Conservation (phyloP, 176 grass and related monocot species). For the Paspalum notatum region DNA sequence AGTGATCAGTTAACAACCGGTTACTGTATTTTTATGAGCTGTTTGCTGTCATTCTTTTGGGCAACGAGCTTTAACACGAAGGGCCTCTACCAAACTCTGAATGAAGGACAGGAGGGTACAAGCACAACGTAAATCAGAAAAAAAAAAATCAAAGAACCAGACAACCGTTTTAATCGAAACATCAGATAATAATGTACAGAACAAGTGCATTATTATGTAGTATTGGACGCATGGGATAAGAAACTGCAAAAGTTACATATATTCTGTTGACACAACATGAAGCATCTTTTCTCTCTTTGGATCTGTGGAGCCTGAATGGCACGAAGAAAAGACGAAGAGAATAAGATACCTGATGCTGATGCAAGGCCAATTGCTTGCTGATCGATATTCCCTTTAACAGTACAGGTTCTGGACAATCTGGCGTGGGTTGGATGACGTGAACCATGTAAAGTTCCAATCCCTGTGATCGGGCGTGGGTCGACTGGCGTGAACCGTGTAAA, state of each 20-base stretch:
- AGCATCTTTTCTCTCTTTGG: constrained; percentile 21
- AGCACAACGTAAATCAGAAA: no score
- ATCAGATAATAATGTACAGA: no score
- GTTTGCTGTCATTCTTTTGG: no score
- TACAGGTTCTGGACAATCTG: constrained; percentile 1
- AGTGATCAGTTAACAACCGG: no score
- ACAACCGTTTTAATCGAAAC: no score
- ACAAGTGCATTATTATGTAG: background rate
- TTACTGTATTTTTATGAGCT: no score
- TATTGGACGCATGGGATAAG: background rate
- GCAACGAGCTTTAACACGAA: no score
- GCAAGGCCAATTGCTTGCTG: constrained; percentile 15
- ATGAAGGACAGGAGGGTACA: no score
- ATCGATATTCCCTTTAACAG: background rate
- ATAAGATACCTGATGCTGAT: constrained; percentile 48
- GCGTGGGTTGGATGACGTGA: background rate
- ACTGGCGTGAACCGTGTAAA: constrained; percentile 10
- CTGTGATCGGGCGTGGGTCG: background rate
- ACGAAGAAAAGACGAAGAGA: constrained; percentile 36
- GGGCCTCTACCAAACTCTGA: no score
- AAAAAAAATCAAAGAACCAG: no score
- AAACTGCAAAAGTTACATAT: background rate
- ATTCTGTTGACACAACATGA: background rate
- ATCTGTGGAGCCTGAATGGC: constrained; percentile 10
- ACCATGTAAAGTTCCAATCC: constrained; percentile 2